phyloP scores from a whole-genome alignment of 2,329 filamentous ascomycete genomes.

The Neonectria coccinea region DNA sequence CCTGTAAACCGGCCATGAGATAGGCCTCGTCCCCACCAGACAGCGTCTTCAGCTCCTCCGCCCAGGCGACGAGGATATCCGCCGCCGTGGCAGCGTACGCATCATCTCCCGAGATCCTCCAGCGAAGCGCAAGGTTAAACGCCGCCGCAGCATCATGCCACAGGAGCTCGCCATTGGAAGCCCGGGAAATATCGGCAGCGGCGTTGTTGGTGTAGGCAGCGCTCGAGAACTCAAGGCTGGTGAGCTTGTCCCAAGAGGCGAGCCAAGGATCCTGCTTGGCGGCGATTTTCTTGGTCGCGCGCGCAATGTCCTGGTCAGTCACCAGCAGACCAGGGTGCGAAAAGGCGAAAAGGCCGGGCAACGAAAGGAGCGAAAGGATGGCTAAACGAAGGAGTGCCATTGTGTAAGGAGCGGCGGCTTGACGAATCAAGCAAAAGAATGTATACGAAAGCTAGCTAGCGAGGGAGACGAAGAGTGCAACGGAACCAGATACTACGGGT shows the following conservation, averaged over 20 bases:
- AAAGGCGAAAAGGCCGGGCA: conserved; percentile 10
- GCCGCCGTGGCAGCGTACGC: conserved; percentile 53
- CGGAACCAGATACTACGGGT: neutral
- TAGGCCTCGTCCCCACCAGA: conserved; percentile 51
- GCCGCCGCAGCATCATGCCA: conserved; percentile 33
- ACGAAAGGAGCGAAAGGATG: neutral
- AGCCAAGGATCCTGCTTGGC: conserved; percentile 24
- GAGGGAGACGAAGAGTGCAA: neutral
- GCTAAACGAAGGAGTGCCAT: neutral
- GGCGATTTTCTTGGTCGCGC: conserved; percentile 20
- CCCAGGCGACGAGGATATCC: conserved; percentile 55
- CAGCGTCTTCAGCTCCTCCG: conserved; percentile 44
- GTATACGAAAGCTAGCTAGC: neutral
- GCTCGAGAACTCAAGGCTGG: conserved; percentile 19
- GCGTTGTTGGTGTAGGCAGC: conserved; percentile 11
- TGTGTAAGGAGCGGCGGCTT: conserved; percentile 2
- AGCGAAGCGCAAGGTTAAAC: conserved; percentile 50
- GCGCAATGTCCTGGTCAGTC: conserved; percentile 25
- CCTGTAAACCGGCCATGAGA: conserved; percentile 57
- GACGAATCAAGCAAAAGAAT: conserved; percentile 1
- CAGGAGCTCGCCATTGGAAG: conserved; percentile 22
- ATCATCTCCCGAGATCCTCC: conserved; percentile 53
- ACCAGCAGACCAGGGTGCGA: conserved; percentile 29
- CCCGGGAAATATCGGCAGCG: conserved; percentile 6
- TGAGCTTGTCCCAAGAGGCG: conserved; percentile 28